Evolutionary conservation across 495 filamentous ascomycete species (phyloP), one percentile per base, ranked within the genome.

Genomic region (Aspergillus hancockii): DNA sequence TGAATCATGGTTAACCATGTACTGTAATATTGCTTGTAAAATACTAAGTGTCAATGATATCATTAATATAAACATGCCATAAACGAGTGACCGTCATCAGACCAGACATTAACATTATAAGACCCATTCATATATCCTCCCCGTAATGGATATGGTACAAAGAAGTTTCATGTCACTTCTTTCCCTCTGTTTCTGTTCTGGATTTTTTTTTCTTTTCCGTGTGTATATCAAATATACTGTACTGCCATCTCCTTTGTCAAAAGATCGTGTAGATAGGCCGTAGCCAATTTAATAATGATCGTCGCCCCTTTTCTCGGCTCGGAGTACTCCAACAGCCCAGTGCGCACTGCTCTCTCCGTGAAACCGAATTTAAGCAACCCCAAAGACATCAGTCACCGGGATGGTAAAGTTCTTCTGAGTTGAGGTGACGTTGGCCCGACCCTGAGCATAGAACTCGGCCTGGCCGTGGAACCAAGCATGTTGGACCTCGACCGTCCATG

Each of bases 401-500:
- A 69, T 67, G 19, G 52, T 64, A 46, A 68, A 69, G 18, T 43
- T 54, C 25, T 55, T 47, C n/a, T 54, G 53, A 18, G 51, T 31
- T 3, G 57, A 45, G 8, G 67, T 71, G 34, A 69, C 52, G 49
- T 69, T 69, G 18, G 22, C 50, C 31, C 60, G 18, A 0, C 63
- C 67, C 5, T 45, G 59, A 8, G 68, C 66, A 40, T 60, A 64
- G 45, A 53, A 66, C 14, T 67, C 53, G 8, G 49, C 60, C 5
- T 58, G 38, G 10, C 60, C 67, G 54, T 60, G 47, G 30, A 55
- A 57, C 72, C 75, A 79, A 3, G 51, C 43, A 50, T 78, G 77
- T 50, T 68, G 55, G 10, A 72, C 75, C 31, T 65, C 51, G 45
- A 80, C 65, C 38, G 70, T 73, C 72, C 72, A 78, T 14, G 38